These are phyloP conservation scores for Guyanaporus albipodus DNA, from an alignment of 768 basidiomycete genomes.

Conservation along the genomic window DNA sequence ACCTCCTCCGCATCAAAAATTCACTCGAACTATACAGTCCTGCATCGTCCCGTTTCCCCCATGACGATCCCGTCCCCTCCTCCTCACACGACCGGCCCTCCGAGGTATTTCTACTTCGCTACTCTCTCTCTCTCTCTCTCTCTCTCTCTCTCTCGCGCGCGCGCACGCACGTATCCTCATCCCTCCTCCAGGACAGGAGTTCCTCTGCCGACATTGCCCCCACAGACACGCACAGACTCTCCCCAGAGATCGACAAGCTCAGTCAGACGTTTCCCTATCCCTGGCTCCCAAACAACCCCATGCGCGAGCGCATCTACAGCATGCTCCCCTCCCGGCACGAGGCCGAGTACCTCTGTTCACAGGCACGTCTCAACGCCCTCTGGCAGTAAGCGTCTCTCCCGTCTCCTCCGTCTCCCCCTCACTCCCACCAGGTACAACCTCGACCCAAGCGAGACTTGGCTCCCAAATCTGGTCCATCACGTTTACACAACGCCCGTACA, in stretches of 20 bases:
- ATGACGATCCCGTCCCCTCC: slow-evolving; percentile 11
- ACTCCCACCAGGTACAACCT: slow-evolving; percentile 52
- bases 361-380: slow-evolving; percentile 62
- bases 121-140: no score
- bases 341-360: slow-evolving; percentile 56
- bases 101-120: no score
- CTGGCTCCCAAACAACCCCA: slow-evolving; percentile 59
- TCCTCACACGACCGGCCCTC: slow-evolving; percentile 17
- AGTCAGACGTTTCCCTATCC: slow-evolving; percentile 69
- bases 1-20: slow-evolving; percentile 59
- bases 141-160: not conserved
- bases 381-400: slow-evolving; percentile 56
- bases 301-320: slow-evolving; percentile 60
- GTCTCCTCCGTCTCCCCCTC: not conserved
- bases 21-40: slow-evolving; percentile 59
- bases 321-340: slow-evolving; percentile 57
- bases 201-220: slow-evolving; percentile 23
- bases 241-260: slow-evolving; percentile 41
- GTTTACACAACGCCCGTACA: slow-evolving; percentile 59
- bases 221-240: slow-evolving; percentile 20
- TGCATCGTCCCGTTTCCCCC: not conserved
- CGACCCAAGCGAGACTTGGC: slow-evolving; percentile 65
- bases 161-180: not conserved
- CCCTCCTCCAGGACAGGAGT: slow-evolving; percentile 19
- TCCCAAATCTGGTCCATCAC: slow-evolving; percentile 65